Conservation (phyloP, 1,284 basidiomycete genomes). For the Thelephora terrestris region DNA sequence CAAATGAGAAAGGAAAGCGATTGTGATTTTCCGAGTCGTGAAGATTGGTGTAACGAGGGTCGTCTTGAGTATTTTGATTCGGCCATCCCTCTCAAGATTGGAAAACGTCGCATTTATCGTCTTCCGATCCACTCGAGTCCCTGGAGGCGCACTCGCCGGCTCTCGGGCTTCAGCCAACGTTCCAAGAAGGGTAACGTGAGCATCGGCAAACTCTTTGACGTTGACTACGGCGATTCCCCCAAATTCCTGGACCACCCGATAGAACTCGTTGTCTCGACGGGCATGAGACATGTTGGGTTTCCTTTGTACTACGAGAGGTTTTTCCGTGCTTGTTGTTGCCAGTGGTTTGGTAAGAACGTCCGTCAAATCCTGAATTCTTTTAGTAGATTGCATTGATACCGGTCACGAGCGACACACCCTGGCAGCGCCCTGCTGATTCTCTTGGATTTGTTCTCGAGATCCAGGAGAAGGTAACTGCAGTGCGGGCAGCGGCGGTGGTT, state of each 20-base stretch:
- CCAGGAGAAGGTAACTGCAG: no score
- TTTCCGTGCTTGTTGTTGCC: neutral
- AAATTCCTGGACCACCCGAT: conserved; percentile 47
- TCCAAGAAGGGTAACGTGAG: conserved; percentile 49
- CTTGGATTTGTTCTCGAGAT: no score
- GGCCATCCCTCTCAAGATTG: conserved; percentile 48
- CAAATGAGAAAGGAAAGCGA: conserved; percentile 51
- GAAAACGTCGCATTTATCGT: conserved; percentile 52
- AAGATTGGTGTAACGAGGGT: conserved; percentile 44
- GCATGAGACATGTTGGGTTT: conserved; percentile 62
- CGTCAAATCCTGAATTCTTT: no score
- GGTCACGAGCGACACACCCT: no score
- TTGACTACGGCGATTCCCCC: conserved; percentile 58
- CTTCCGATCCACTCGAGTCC: conserved; percentile 61
- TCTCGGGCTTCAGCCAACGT: conserved; percentile 46
- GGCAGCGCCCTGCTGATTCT: no score
- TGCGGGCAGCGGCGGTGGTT: no score
- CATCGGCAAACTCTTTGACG: conserved; percentile 57
- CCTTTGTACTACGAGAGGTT: conserved; percentile 16
- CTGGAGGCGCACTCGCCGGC: conserved; percentile 54
- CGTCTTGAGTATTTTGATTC: conserved; percentile 57
- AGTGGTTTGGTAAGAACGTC: neutral
- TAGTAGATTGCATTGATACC: no score
- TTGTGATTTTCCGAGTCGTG: conserved; percentile 38
- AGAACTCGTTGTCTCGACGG: conserved; percentile 67